Base-by-base conservation (phyloP, 352 stramenopile species). In the Globisporangium radiosum region DNA sequence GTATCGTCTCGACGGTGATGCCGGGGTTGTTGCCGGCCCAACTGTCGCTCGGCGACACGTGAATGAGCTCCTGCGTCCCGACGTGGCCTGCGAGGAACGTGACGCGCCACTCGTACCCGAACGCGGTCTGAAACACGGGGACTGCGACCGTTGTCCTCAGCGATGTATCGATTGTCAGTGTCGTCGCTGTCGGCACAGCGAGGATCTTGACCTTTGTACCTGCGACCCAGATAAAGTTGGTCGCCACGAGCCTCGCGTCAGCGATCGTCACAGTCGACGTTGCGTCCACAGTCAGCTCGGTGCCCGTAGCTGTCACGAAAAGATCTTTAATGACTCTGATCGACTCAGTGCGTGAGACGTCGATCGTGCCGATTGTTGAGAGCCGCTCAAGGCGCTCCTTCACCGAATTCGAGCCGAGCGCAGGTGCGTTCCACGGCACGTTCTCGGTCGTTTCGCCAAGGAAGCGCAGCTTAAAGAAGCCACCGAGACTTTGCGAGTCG, bases 1-100 rank as follows among this genome's bases (percentile, higher is more conserved):
- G 79, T 10, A 96, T 62, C 1, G 76, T 80, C 7, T 83, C 65
- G 11, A 96, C 73, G 47, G 82, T 70, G 50, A 98, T 90, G 2
- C 90, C 80, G 1, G 94, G 82, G 63, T 97, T 98, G n/a, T 90
- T 93, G 4, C 96, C 95, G 0, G 86, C 72, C 96, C 95, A 98
- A 11, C 86, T 97, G 53, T 98, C 88, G 37, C 90, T 94, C 11
- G 88, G 68, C 7, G 50, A 75, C 17, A 91, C 86, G 58, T 88
- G 65, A n/a, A 99, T 74, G 6, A 95, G 58, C 4, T 91, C 81
- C 57, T 98, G 89, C 10, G 96, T 71, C 0, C 87, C 87, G 3
- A 95, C 73, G 56, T 95, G 82, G 5, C 86, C 86, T 3, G 70
- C 70, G 6, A 73, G 57, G 60, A 96, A 95, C 0, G 87, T 94